Percentiles rank a stretch among this genome's conserved stretches.
These are phyloP conservation scores for Farysia itapuensis DNA, from an alignment of 1,284 basidiomycete species.

Conservation along the genomic window DNA sequence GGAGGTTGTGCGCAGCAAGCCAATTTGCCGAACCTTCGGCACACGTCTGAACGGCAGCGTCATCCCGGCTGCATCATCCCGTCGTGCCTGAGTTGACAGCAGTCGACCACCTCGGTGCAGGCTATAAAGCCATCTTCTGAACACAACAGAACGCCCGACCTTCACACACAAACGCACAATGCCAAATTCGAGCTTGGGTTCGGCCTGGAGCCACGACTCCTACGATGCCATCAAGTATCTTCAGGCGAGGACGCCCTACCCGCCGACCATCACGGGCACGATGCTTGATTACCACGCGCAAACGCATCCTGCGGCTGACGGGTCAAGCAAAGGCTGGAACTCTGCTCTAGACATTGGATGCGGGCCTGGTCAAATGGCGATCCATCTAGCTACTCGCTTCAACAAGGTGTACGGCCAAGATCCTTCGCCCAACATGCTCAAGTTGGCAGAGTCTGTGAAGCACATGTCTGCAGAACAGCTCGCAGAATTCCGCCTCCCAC, in stretches of 20 bases:
- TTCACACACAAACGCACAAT: no score
- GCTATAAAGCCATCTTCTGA: no score
- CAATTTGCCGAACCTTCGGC: no score
- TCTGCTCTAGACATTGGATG: constrained; percentile 32
- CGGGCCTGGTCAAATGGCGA: constrained; percentile 33
- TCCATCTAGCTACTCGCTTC: constrained; percentile 32
- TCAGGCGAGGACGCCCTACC: constrained; percentile 32
- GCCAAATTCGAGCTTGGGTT: constrained; percentile 25
- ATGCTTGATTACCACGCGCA: constrained; percentile 24
- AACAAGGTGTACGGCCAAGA: constrained; percentile 24
- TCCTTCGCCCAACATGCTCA: constrained; percentile 29
- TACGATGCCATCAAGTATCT: constrained; percentile 31
- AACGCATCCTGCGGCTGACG: constrained; percentile 1
- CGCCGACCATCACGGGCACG: constrained; percentile 24
- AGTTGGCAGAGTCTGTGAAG: constrained; percentile 33
- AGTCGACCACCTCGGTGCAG: no score
- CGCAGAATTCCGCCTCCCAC: constrained; percentile 12
- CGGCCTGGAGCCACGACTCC: constrained; percentile 29
- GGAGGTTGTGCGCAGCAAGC: no score
- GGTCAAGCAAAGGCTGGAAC: constrained; percentile 9
- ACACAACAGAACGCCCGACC: no score
- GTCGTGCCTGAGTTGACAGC: no score
- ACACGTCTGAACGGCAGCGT: no score
- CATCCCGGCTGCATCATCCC: no score
- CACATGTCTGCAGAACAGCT: constrained; percentile 25